Evolutionary conservation across 208 protist genomes (phyloP).

Genomic region (Leishmania tropica): DNA sequence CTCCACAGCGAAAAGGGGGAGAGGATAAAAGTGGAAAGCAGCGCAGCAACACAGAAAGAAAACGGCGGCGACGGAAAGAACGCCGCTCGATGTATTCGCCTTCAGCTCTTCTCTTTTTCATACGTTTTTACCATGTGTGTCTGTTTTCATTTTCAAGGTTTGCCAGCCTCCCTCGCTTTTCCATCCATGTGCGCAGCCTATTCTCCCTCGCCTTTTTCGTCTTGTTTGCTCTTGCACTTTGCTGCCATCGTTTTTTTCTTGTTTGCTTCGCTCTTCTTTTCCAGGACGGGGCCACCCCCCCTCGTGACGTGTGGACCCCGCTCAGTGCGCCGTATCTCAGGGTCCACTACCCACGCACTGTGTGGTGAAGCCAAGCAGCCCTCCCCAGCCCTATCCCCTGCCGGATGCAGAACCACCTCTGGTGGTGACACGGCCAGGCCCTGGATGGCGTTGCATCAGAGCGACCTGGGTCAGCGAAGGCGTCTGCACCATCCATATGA

Average conservation of each 20-base stretch:
- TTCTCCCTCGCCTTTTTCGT: not conserved
- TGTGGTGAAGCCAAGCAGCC: not conserved
- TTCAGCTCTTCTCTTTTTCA: conserved; percentile 2
- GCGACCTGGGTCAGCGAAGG: too few species aligned
- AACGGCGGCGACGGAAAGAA: not conserved
- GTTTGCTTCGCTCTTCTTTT: not conserved
- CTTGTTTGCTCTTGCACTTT: not conserved
- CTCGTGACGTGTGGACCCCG: not conserved
- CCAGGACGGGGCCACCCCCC: too few species aligned
- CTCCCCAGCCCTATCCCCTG: not conserved
- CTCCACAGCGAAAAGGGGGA: not conserved
- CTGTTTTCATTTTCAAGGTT: not conserved
- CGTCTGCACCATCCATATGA: not conserved
- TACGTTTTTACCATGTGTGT: not conserved
- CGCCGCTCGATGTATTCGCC: not conserved
- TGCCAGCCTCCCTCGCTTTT: not conserved
- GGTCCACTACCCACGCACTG: not conserved
- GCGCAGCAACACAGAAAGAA: not conserved
- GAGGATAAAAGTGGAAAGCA: not conserved
- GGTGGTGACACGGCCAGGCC: not conserved
- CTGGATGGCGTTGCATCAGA: not conserved
- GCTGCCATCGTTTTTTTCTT: not conserved
- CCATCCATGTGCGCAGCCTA: not conserved
- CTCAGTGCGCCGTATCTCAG: not conserved
- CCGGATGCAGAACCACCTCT: not conserved